Evolutionary conservation across 345 rosid genomes (phyloP).

Genomic region (Psidium guajava): DNA sequence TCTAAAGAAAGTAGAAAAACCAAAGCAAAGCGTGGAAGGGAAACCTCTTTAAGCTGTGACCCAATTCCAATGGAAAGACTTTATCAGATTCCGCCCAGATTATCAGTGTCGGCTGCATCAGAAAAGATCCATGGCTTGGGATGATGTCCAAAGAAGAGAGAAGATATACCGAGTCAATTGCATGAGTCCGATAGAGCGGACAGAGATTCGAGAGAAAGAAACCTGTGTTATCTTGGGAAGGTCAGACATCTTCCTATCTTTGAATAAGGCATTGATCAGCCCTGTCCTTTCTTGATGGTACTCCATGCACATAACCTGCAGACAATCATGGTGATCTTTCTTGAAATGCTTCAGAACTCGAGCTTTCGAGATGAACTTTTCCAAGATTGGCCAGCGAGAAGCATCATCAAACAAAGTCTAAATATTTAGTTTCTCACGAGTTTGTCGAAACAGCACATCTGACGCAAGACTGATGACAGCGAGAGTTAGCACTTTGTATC

Average conservation of each 20-base stretch:
- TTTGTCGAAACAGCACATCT: not conserved
- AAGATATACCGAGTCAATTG: not conserved
- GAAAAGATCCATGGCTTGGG: not conserved
- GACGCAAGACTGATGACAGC: not conserved
- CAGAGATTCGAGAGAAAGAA: not conserved
- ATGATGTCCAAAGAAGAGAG: not conserved
- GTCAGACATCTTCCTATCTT: conserved; percentile 1
- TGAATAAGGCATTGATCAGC: conserved; percentile 1
- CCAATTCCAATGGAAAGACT: conserved; percentile 5
- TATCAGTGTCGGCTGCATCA: conserved; percentile 1
- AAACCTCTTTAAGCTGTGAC: conserved; percentile 2
- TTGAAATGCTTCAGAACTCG: not conserved
- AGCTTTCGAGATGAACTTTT: not conserved
- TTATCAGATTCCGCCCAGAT: conserved; percentile 2
- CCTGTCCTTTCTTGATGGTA: not conserved
- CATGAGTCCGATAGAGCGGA: not conserved
- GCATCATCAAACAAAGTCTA: not conserved
- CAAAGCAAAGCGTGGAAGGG: not conserved
- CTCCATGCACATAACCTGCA: not conserved
- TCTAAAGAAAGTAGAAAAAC: not conserved
- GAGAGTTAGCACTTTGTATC: not conserved
- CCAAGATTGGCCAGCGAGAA: not conserved
- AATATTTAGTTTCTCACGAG: not conserved
- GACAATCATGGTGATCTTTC: not conserved
- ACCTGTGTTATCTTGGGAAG: conserved; percentile 8